Base-by-base conservation (phyloP, 2,329 filamentous ascomycete genomes). In the Arthrobotrys musiformis region DNA sequence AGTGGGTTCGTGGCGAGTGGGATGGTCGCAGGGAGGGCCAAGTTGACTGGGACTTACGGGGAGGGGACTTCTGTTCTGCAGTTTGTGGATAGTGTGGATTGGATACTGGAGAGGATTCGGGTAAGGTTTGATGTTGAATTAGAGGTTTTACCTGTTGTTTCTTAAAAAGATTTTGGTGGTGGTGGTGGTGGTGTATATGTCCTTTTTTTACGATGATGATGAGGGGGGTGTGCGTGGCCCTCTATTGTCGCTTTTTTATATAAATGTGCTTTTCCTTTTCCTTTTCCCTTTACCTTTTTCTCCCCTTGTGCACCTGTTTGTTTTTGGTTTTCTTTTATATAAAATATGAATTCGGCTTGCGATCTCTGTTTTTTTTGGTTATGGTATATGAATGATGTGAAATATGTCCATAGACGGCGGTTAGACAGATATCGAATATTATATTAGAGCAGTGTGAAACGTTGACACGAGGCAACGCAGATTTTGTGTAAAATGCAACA, bases 11-110 rank as follows among this genome's bases (percentile, higher is more conserved):
- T 37, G 7, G 72, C 40, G 3, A 76, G 64, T 42, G 72, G 72
- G 26, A 70, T 76, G 9, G 26, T 76, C 6, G 30, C 37, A 2
- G 72, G 72, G 2, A 28, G 64, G 22, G 72, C 72, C 6, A 70
- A 56, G 66, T 46, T 40, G 48, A 33, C 37, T 7, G 54, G 52
- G 2, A 40, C 33, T 8, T 76, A 76, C 35, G 60, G 48, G 4
- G 58, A 48, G 7, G 72, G 72, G 4, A 54, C 19, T n/a, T 66
- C 69, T 17, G 63, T 75, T 11, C 8, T 76, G 37, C 72, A 76
- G 63, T 66, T 76, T 24, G 72, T 76, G 40, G 44, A 64, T 24
- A 60, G 56, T n/a, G 22, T 76, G n/a, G 72, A 76, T 19, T 76
- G 72, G 72, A 37, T 76, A 5, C 42, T 76, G 24, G 35, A 58